Conservation (phyloP, 345 rosid genomes). For the Brassica juncea region DNA sequence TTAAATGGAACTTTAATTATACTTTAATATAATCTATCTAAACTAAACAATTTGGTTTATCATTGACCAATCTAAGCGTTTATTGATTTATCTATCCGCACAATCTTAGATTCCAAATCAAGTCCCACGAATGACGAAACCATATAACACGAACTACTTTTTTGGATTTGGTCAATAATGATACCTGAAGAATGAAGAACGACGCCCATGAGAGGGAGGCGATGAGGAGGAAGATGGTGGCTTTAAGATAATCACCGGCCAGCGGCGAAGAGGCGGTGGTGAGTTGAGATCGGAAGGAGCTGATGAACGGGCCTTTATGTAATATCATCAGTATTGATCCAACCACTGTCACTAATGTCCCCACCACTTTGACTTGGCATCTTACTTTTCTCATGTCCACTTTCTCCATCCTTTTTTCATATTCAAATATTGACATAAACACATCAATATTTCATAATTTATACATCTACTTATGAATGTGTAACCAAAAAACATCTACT, state of each 20-base stretch:
- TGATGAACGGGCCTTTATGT: constrained; percentile 74
- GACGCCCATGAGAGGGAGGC: constrained; percentile 97
- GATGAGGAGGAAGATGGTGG: constrained; percentile 71
- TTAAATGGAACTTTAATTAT: background rate
- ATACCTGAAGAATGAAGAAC: constrained; percentile 71
- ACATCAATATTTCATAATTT: constrained; percentile 23
- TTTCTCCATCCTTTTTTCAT: constrained; percentile 65
- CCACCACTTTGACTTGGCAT: constrained; percentile 75
- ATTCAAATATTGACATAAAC: background rate
- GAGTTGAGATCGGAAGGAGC: constrained; percentile 57
- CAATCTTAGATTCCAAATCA: background rate
- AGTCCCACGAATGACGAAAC: background rate
- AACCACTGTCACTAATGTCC: constrained; percentile 69
- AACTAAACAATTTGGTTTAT: background rate
- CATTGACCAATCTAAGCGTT: background rate
- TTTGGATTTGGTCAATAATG: background rate
- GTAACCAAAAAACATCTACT: background rate
- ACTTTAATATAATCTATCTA: background rate
- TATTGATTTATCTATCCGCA: background rate
- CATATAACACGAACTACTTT: background rate
- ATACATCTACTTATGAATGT: background rate
- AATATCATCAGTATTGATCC: constrained; percentile 91
- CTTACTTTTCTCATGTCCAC: constrained; percentile 64
- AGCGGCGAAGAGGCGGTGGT: constrained; percentile 27
- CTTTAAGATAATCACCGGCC: constrained; percentile 56